These are phyloP conservation scores for Sphagnum tenellum DNA, from an alignment of 225 moss, liverwort and hornwort species.

Conservation along the genomic window DNA sequence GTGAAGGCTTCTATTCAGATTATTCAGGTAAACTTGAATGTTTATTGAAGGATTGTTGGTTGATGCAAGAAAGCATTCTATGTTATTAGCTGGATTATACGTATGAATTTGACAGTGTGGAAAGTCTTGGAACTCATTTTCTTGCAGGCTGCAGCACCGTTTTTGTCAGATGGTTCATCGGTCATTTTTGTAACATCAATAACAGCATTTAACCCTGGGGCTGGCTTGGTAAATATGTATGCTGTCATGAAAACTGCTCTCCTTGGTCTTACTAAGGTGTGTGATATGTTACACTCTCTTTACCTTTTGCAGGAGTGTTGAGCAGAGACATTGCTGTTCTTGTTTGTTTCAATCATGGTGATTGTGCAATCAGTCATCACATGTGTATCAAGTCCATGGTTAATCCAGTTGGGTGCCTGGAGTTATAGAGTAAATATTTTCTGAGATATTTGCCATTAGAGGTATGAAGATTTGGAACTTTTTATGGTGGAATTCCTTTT, in stretches of 20 bases:
- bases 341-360: constrained; percentile 5
- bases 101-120: too few relatives aligned
- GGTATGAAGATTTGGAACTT: too few relatives aligned
- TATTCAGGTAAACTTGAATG: constrained; percentile 46
- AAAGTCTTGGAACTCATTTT: not conserved
- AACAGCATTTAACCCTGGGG: constrained; percentile 34
- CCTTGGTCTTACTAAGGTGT: constrained; percentile 93
- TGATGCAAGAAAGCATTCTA: too few relatives aligned
- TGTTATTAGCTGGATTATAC: too few relatives aligned
- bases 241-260: constrained; percentile 90
- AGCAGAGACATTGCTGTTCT: not conserved
- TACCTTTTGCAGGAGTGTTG: too few relatives aligned
- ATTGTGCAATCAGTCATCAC: not conserved
- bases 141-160: constrained; percentile 59
- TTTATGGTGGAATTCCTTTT: too few relatives aligned
- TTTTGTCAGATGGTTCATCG: constrained; percentile 69
- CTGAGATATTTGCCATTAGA: too few relatives aligned
- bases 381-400: not conserved
- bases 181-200: constrained; percentile 71
- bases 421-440: too few relatives aligned
- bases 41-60: too few relatives aligned
- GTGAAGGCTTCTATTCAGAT: constrained; percentile 85
- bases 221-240: constrained; percentile 58
- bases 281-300: not conserved
- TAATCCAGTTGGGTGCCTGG: not conserved